phyloP scores from a whole-genome alignment of 2,329 filamentous ascomycete genomes.

The Chaetothyriales sp. region DNA sequence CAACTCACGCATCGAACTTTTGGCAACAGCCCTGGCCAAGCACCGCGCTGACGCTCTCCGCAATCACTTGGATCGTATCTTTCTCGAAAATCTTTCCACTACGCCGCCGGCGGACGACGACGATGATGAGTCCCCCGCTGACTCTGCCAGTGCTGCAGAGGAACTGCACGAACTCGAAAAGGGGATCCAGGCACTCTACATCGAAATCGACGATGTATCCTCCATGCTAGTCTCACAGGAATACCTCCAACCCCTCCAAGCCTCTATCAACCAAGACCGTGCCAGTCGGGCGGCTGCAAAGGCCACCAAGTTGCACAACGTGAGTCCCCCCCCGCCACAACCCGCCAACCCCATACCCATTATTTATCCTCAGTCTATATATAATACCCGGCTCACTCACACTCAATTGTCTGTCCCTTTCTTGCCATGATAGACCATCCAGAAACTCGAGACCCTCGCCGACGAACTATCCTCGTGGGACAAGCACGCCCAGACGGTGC shows the following conservation, averaged over 20 bases:
- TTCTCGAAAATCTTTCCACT: slow-evolving; percentile 8
- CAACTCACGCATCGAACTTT: slow-evolving; percentile 1
- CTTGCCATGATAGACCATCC: too few species aligned
- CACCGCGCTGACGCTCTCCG: slow-evolving; percentile 8
- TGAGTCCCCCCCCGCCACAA: neutral
- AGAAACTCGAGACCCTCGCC: neutral
- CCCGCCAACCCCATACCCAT: neutral
- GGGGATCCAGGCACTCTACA: slow-evolving; percentile 11
- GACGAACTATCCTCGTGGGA: neutral
- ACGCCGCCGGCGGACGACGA: neutral
- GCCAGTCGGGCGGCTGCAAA: neutral
- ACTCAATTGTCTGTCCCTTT: too few species aligned
- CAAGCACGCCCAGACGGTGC: neutral
- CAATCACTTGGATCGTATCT: slow-evolving; percentile 10
- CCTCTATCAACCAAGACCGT: neutral
- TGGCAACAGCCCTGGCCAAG: slow-evolving; percentile 6
- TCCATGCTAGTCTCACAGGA: slow-evolving; percentile 12
- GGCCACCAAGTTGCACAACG: neutral
- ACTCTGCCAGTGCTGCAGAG: neutral
- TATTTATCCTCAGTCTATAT: too few species aligned
- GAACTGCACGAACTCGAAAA: slow-evolving; percentile 1
- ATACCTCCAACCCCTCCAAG: neutral
- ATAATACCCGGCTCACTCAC: neutral
- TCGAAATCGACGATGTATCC: slow-evolving; percentile 13
- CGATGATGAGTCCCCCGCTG: neutral